Evolutionary conservation across 306 rosid species (phyloP).

Genomic region (Boehmeria nivea): DNA sequence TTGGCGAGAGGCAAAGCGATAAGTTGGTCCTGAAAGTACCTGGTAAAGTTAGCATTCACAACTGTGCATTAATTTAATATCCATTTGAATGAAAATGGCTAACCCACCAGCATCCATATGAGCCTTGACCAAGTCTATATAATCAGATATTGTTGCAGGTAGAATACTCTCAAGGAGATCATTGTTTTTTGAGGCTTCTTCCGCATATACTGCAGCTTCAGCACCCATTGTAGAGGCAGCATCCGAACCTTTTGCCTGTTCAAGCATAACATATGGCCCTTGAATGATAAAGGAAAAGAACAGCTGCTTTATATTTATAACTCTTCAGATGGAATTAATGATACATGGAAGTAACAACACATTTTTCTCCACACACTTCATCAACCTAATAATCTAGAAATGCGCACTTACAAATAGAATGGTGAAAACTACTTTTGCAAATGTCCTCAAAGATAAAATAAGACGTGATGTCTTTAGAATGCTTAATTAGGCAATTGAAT

Average conservation of each 20-base stretch:
- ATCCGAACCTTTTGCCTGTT: slow-evolving; percentile 82
- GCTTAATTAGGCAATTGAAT: too few relatives aligned
- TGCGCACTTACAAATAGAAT: too few relatives aligned
- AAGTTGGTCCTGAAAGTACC: slow-evolving; percentile 52
- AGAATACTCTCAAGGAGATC: slow-evolving; percentile 83
- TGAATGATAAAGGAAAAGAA: slow-evolving; percentile 5
- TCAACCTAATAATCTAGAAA: neutral
- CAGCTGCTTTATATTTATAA: too few relatives aligned
- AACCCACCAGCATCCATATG: slow-evolving; percentile 66
- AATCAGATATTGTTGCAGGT: slow-evolving; percentile 74
- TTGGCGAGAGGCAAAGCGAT: slow-evolving; percentile 78
- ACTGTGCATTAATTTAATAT: slow-evolving; percentile 2
- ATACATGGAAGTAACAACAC: neutral
- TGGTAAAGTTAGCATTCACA: slow-evolving; percentile 11
- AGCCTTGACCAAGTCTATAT: slow-evolving; percentile 71
- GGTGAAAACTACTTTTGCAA: too few relatives aligned
- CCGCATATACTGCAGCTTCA: slow-evolving; percentile 93
- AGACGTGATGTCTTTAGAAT: too few relatives aligned
- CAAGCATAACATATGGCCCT: slow-evolving; percentile 20
- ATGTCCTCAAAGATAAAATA: too few relatives aligned
- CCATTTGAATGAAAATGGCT: slow-evolving; percentile 18
- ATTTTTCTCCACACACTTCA: neutral
- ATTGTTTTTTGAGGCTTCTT: slow-evolving; percentile 84
- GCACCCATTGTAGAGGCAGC: slow-evolving; percentile 91
- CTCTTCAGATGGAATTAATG: neutral